Conservation (phyloP, 2,329 filamentous ascomycete genomes). For the Colletotrichum tropicale region DNA sequence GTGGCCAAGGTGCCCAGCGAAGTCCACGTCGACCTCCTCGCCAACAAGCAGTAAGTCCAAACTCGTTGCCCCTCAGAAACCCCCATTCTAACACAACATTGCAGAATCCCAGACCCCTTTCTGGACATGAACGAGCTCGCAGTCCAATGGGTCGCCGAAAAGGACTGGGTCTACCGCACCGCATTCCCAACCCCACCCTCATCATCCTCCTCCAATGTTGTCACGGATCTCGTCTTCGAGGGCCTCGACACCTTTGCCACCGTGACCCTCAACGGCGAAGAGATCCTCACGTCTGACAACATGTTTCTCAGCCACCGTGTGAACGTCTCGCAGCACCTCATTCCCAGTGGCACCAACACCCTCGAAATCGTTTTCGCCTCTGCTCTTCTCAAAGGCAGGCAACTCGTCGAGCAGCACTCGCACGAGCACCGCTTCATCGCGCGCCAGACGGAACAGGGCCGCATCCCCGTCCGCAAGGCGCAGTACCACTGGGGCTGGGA, state of each 20-base stretch:
- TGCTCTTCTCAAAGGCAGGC: slow-evolving; percentile 54
- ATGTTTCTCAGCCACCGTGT: slow-evolving; percentile 68
- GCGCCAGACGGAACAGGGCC: slow-evolving; percentile 49
- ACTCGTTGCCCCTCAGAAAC: not conserved
- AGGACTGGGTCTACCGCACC: slow-evolving; percentile 62
- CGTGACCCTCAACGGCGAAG: slow-evolving; percentile 57
- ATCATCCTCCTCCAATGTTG: not conserved
- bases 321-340: slow-evolving; percentile 48
- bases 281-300: slow-evolving; percentile 62
- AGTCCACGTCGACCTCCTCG: slow-evolving; percentile 41
- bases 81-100: not conserved
- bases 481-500: slow-evolving; percentile 78
- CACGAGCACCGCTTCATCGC: slow-evolving; percentile 61
- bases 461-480: slow-evolving; percentile 56
- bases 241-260: slow-evolving; percentile 69
- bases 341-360: slow-evolving; percentile 41
- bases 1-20: slow-evolving; percentile 38
- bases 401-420: slow-evolving; percentile 53
- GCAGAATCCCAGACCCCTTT: slow-evolving; percentile 59
- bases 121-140: slow-evolving; percentile 65
- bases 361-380: slow-evolving; percentile 64
- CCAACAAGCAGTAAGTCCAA: slow-evolving; percentile 33
- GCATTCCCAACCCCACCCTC: slow-evolving; percentile 30
- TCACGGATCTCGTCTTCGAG: slow-evolving; percentile 60
- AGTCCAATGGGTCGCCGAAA: slow-evolving; percentile 66